Conservation (phyloP, 306 rosid genomes). For the Coriaria nepalensis region DNA sequence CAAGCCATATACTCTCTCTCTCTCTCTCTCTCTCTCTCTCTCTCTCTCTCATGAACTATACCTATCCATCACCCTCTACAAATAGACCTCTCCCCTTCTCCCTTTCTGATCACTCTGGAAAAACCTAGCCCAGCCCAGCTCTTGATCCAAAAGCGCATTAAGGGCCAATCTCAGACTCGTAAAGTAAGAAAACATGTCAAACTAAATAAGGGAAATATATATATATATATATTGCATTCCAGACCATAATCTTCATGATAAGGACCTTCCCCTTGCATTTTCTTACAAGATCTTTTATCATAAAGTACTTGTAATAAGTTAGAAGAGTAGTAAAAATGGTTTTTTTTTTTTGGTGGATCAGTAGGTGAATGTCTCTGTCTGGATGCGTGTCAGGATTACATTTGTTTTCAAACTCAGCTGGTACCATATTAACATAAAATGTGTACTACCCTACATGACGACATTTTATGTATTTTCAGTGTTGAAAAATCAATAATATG, state of each 20-base stretch:
- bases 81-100: not conserved
- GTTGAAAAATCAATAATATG: no score
- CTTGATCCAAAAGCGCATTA: constrained; percentile 15
- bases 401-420: no score
- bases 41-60: not conserved
- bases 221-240: constrained; percentile 11
- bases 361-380: no score
- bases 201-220: constrained; percentile 20
- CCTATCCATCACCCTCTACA: not conserved
- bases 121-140: not conserved
- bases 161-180: constrained; percentile 12
- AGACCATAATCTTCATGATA: constrained; percentile 24
- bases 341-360: no score
- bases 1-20: constrained; percentile 11
- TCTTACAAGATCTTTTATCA: not conserved
- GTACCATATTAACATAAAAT: no score
- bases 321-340: no score
- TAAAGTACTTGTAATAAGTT: no score
- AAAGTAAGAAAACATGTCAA: constrained; percentile 24
- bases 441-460: no score
- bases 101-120: not conserved
- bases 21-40: not conserved
- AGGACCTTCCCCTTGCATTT: constrained; percentile 15
- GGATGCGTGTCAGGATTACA: no score
- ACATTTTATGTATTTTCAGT: no score